Conservation (phyloP, 495 filamentous ascomycete genomes). For the Talaromyces nanjingensis region DNA sequence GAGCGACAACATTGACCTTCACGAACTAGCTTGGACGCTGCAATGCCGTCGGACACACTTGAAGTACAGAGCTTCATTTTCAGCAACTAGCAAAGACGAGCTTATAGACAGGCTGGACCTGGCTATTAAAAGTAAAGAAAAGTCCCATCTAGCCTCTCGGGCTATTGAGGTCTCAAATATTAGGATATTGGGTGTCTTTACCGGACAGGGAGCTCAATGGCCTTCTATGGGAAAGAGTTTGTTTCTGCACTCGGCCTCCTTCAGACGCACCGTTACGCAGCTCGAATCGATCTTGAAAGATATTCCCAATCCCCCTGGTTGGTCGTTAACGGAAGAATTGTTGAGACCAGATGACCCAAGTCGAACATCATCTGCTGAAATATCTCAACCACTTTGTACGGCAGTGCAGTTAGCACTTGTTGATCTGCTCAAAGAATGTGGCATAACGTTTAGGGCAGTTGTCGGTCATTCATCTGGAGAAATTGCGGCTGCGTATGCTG, state of each 20-base stretch:
- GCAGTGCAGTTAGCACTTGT: slow-evolving; percentile 29
- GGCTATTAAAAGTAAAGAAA: not conserved
- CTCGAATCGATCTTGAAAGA: not conserved
- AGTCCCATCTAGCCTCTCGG: slow-evolving; percentile 4
- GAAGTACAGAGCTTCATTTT: not conserved
- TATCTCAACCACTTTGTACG: slow-evolving; percentile 19
- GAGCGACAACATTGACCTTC: not conserved
- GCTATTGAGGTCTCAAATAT: slow-evolving; percentile 6
- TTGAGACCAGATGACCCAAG: not conserved
- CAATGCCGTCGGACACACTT: slow-evolving; percentile 6
- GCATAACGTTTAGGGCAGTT: slow-evolving; percentile 28
- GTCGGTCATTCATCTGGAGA: slow-evolving; percentile 58
- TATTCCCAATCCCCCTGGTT: slow-evolving; percentile 5
- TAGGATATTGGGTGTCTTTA: slow-evolving; percentile 25
- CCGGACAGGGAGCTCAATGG: slow-evolving; percentile 41
- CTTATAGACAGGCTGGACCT: slow-evolving; percentile 7
- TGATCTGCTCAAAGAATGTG: slow-evolving; percentile 22
- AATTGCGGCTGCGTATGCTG: slow-evolving; percentile 51
- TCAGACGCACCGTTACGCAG: not conserved
- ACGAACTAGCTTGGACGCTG: slow-evolving; percentile 13
- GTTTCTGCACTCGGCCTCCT: slow-evolving; percentile 18
- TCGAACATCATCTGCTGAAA: not conserved
- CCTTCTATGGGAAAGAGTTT: slow-evolving; percentile 34
- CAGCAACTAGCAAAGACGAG: not conserved
- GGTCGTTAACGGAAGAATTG: slow-evolving; percentile 11